These are phyloP conservation scores for Massarina eburnea DNA, from an alignment of 2,329 filamentous ascomycete species.

Conservation along the genomic window DNA sequence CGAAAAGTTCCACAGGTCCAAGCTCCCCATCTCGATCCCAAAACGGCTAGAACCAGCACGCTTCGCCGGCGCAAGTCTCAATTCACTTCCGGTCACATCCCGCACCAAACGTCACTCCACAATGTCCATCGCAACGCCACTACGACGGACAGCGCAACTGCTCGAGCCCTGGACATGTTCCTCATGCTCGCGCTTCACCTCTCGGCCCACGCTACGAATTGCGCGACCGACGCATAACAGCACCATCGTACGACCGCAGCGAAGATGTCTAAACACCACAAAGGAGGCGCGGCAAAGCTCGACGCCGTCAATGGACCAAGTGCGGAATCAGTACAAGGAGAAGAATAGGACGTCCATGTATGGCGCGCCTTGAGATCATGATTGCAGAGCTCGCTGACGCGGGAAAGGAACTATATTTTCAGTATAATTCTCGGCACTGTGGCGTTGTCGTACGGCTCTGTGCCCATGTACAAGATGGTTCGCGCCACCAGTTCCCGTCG, in stretches of 20 bases:
- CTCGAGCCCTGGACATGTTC: conserved; percentile 40
- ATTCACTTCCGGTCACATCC: conserved; percentile 28
- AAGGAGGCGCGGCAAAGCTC: conserved; percentile 33
- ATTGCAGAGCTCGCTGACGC: conserved; percentile 4
- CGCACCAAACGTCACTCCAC: conserved; percentile 10
- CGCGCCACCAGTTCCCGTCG: no score
- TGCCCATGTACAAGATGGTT: conserved; percentile 87
- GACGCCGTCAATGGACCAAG: conserved; percentile 63
- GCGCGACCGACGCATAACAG: conserved; percentile 17
- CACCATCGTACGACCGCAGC: conserved; percentile 15
- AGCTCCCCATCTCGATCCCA: neutral
- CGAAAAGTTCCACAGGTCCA: conserved; percentile 4
- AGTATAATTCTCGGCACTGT: conserved; percentile 79
- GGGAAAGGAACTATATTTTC: conserved; percentile 67
- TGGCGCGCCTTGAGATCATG: conserved; percentile 9
- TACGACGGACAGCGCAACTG: conserved; percentile 20
- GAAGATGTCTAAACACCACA: conserved; percentile 38
- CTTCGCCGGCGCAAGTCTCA: conserved; percentile 27
- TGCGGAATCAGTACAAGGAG: conserved; percentile 64
- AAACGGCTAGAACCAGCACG: conserved; percentile 1
- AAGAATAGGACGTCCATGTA: conserved; percentile 71
- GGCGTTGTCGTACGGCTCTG: conserved; percentile 78
- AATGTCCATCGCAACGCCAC: conserved; percentile 31
- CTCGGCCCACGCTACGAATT: conserved; percentile 6
- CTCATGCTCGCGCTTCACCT: conserved; percentile 34